A percentile compares a stretch with the other conserved stretches of the same genome.
Conservation (phyloP, 1,284 basidiomycete species). For the Cutaneotrichosporon sp. region DNA sequence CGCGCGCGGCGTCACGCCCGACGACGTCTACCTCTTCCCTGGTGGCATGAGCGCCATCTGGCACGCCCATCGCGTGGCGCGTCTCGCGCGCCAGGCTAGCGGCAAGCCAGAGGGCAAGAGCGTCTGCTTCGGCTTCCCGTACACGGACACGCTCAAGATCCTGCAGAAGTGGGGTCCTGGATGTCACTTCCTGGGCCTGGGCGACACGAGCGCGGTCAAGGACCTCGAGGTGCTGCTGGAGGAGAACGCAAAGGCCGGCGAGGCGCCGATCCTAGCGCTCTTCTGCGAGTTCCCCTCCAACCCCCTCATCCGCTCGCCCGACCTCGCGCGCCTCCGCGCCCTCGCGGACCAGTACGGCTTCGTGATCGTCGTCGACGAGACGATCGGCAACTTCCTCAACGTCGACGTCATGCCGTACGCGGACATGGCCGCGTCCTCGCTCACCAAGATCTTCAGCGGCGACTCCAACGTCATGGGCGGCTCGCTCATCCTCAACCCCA, state of each 20-base stretch:
- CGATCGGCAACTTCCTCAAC: slow-evolving; percentile 94
- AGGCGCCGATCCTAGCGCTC: slow-evolving; percentile 53
- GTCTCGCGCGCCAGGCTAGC: slow-evolving; percentile 55
- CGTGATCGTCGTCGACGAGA: slow-evolving; percentile 90
- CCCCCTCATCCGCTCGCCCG: slow-evolving; percentile 80
- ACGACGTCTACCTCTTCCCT: slow-evolving; percentile 85
- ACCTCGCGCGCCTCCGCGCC: slow-evolving; percentile 73
- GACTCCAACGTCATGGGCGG: slow-evolving; percentile 98
- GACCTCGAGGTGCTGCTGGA: slow-evolving; percentile 67
- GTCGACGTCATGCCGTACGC: slow-evolving; percentile 87
- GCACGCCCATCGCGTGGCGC: slow-evolving; percentile 76
- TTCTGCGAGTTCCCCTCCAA: slow-evolving; percentile 92
- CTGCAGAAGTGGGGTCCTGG: slow-evolving; percentile 97
- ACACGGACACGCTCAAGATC: slow-evolving; percentile 96
- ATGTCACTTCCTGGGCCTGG: slow-evolving; percentile 84
- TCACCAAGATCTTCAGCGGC: slow-evolving; percentile 95
- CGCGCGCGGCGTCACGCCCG: slow-evolving; percentile 62
- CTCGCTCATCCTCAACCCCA: slow-evolving; percentile 84
- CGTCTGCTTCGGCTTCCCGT: slow-evolving; percentile 93
- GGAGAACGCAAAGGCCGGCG: slow-evolving; percentile 41
- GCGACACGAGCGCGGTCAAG: slow-evolving; percentile 74
- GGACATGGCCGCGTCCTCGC: slow-evolving; percentile 90
- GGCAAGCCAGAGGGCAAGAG: slow-evolving; percentile 66
- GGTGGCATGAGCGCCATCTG: slow-evolving; percentile 94
- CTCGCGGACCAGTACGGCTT: slow-evolving; percentile 90